These are phyloP conservation scores for Aspergillus hancockii DNA, from an alignment of 495 filamentous ascomycete genomes.

Conservation along the genomic window DNA sequence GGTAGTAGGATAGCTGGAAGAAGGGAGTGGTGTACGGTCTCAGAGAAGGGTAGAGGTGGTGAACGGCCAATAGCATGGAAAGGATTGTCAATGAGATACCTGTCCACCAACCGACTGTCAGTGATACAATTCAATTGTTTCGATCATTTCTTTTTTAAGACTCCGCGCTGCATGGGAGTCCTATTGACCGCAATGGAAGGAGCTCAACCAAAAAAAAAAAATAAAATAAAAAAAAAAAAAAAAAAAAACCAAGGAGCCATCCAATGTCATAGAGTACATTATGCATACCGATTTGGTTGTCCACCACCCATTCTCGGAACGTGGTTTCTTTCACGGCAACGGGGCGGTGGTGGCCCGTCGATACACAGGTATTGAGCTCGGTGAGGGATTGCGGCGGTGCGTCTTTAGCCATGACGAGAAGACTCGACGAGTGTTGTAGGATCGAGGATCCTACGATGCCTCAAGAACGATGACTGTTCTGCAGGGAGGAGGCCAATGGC, in stretches of 20 bases:
- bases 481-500: conserved; percentile 23
- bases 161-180: neutral
- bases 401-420: conserved; percentile 38
- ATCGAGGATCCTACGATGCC: conserved; percentile 19
- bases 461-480: conserved; percentile 16
- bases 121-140: conserved; percentile 11
- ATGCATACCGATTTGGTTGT: conserved; percentile 54
- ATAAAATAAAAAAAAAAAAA: neutral
- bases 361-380: conserved; percentile 48
- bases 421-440: conserved; percentile 12
- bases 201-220: neutral
- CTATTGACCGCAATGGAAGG: neutral
- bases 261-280: neutral
- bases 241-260: neutral
- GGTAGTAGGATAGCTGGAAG: conserved; percentile 82
- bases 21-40: conserved; percentile 79
- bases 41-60: conserved; percentile 76
- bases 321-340: conserved; percentile 42
- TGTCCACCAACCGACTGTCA: conserved; percentile 35
- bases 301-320: conserved; percentile 52
- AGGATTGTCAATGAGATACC: conserved; percentile 79
- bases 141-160: neutral
- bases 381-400: conserved; percentile 30
- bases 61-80: conserved; percentile 72
- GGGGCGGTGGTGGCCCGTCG: conserved; percentile 30